Evolutionary conservation across 2,329 filamentous ascomycete genomes (phyloP), one percentile per base, ranked within the genome.

Genomic region (Aspergillus arachidicola): DNA sequence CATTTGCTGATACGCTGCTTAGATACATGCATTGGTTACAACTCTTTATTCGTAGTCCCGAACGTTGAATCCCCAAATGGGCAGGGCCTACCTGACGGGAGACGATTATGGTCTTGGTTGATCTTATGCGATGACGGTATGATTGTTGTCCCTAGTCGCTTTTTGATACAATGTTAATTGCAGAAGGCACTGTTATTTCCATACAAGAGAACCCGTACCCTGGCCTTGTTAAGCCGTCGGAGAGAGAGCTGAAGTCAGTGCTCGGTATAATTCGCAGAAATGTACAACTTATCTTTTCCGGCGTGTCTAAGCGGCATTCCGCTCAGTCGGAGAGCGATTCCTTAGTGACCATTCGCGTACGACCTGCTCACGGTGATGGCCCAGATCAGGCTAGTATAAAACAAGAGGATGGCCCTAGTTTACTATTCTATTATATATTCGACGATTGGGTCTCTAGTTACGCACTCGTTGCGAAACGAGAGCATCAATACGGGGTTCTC

Each of bases 11-110:
- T 62, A 30, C 41, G 4, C 16, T 4, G 4, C 4, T 6, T 58
- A 90, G 88, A 88, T 69, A 81, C 91, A 1, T 92, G 89, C 69
- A 80, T 92, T 48, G 91, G 91, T 30, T 91, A 89, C 71, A 92
- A 92, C 73, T 90, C 75, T 11, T 72, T 79, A 23, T 80, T 75
- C 64, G 73, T 75, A 32, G 71, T 78, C 82, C 77, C 82, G 86
- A 64, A 86, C 79, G 70, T 79, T 69, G 64, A 77, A 30, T 75
- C 78, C 50, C 67, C 65, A 3, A 73, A 76, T 57, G 72, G 69
- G 6, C 69, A 66, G 46, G 73, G 70, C 38, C 64, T 82, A 10
- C 84, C 84, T 6, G 76, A 82, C 55, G 84, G 84, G 30, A 83
- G 80, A 64, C 76, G 87, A 28, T 76, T 89, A 9, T 93, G 89